These are phyloP conservation scores for Sicyos baderoa DNA, from an alignment of 306 rosid species.

Conservation along the genomic window DNA sequence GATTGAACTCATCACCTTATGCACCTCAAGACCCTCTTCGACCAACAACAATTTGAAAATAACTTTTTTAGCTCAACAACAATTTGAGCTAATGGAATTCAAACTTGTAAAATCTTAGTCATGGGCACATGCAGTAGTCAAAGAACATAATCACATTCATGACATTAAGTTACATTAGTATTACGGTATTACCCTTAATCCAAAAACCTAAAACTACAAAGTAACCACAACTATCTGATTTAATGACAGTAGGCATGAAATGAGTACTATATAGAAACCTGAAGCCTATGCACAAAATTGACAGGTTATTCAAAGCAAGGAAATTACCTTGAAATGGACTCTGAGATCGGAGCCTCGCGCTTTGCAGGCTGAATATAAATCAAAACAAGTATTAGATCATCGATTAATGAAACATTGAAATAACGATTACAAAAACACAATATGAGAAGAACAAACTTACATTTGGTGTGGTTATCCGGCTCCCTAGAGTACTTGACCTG, in stretches of 20 bases:
- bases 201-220: neutral
- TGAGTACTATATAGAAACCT: neutral
- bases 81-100: too few species aligned
- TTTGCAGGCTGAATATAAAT: conserved; percentile 62
- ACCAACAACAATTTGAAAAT: too few species aligned
- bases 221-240: neutral
- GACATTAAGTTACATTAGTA: too few species aligned
- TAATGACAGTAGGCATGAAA: neutral
- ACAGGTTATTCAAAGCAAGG: neutral
- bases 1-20: too few species aligned
- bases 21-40: too few species aligned
- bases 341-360: conserved; percentile 89
- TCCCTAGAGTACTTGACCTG: conserved; percentile 94
- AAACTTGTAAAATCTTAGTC: too few species aligned
- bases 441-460: conserved; percentile 23
- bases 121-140: too few species aligned
- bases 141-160: too few species aligned
- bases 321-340: conserved; percentile 80
- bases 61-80: too few species aligned
- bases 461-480: conserved; percentile 71
- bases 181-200: neutral
- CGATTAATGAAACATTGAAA: neutral
- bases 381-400: neutral
- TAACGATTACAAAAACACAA: neutral
- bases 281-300: neutral